Base-by-base conservation (phyloP, 331 rosid species). In the Erythrophleum ivorense region DNA sequence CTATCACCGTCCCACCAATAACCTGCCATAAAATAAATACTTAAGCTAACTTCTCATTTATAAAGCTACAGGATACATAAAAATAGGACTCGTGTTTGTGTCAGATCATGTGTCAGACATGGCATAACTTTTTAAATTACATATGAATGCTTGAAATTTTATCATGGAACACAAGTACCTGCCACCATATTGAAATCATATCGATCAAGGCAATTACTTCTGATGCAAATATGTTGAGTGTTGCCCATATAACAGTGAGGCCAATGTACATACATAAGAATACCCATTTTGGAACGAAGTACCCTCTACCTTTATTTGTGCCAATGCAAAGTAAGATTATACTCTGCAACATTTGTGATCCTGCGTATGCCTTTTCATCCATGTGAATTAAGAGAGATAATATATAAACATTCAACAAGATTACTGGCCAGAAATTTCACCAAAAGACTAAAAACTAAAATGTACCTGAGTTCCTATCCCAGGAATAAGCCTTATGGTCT, bases 381-480 rank as follows among this genome's bases (percentile, higher is more conserved):
- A 84, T 80, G 43, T 76, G 81, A 81, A 57, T 11, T 9, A 83
- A 71, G 36, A 71, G 48, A 14, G 16, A 40, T n/a, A 81, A 73
- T 62, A 36, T 36, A 38, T 60, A 41, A 11, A 12, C 18, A 29
- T 24, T 63, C 33, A 63, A 9, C 19, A 13, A 63, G 45, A 33
- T 0, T 63, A 0, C 1, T 68, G 71, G 50, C 9, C 6, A 19
- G 29, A 80, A 31, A 53, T 60, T 65, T 78, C 46, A 62, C 34
- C 14, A 18, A 49, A 43, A 71, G 19, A 33, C 15, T 31, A 18
- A 48, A 16, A 31, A 24, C 0, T 10, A 1, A 24, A 41, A 10
- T 54, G 53, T 82, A 94, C 98, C 98, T 94, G 98, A 69, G 98
- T 89, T 38, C 98, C 95, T 7, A 94, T 90, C 62, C 94, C 97